These are phyloP conservation scores for Aphanomyces euteiches DNA, from an alignment of 352 stramenopile genomes.

Conservation along the genomic window DNA sequence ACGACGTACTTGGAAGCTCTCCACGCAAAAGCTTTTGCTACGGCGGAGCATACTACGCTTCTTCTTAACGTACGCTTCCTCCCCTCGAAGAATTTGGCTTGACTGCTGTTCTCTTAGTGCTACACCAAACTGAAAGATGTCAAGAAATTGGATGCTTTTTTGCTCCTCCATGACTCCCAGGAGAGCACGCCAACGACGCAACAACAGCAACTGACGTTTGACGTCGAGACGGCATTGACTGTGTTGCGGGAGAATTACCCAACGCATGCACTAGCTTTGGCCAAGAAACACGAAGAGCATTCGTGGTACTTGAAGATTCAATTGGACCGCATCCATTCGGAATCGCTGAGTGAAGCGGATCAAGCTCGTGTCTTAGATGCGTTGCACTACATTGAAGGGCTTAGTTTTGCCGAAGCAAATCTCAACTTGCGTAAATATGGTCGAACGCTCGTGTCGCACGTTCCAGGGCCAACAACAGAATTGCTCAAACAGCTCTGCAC, in stretches of 20 bases:
- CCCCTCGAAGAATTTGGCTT: not conserved
- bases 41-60: constrained; percentile 90
- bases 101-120: constrained; percentile 40
- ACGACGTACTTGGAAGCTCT: constrained; percentile 95
- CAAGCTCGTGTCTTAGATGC: constrained; percentile 84
- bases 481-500: constrained; percentile 89
- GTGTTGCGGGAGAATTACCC: constrained; percentile 91
- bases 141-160: constrained; percentile 91
- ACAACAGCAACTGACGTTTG: constrained; percentile 66
- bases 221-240: constrained; percentile 90
- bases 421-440: constrained; percentile 86
- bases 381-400: constrained; percentile 84
- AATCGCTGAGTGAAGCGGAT: constrained; percentile 60
- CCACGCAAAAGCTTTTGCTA: constrained; percentile 88
- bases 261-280: constrained; percentile 84
- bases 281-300: constrained; percentile 87
- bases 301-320: constrained; percentile 92
- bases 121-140: constrained; percentile 94
- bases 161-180: constrained; percentile 78
- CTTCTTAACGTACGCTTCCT: constrained; percentile 66
- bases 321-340: constrained; percentile 81
- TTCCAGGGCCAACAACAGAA: constrained; percentile 85
- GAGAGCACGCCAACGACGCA: constrained; percentile 34
- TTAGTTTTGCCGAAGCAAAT: constrained; percentile 82
- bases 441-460: constrained; percentile 80